Base-by-base conservation (phyloP, 2,329 filamentous ascomycete genomes). In the Colletotrichum zoysiae region DNA sequence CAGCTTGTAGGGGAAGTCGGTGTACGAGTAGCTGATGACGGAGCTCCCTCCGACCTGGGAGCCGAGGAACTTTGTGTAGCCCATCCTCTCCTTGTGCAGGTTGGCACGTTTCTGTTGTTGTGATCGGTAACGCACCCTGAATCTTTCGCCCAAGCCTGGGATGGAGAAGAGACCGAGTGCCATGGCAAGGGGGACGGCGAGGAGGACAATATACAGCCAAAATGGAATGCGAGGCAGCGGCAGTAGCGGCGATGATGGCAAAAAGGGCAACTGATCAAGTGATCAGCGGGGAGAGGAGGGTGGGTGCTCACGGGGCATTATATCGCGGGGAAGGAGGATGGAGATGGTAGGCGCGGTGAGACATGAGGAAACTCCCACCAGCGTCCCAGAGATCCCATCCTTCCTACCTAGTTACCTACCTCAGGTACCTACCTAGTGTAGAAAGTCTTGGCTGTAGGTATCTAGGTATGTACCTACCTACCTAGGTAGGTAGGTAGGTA, bases 21-120 rank as follows among this genome's bases (percentile, higher is more conserved):
- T 91, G 78, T 91, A 90, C 75, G 84, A 83, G 79, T 90, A 90
- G 80, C 86, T 88, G 78, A 88, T 89, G 76, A 89, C 85, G n/a
- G 84, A 83, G 65, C 83, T 79, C 72, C 86, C 88, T 67, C 88
- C 88, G 57, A 90, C 81, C 77, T 91, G 89, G 3, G 88, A 90
- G 73, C 85, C 86, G 76, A 88, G 87, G 79, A 89, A 90, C 63
- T 86, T 82, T 51, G 85, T 89, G 48, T 68, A 64, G 14, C 73
- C 73, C 73, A 74, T 74, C 55, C 71, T 74, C 48, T 74, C 38
- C 33, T 57, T 64, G 20, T 35, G 61, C 44, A 68, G 40, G 11
- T 68, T 30, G 26, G 67, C 62, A 23, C 68, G 71, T 42, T 60
- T 72, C 9, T 70, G 59, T 16, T 73, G 66, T 30, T n/a, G 48